Base-by-base conservation (phyloP, 306 rosid genomes). In the Acacia crassicarpa region DNA sequence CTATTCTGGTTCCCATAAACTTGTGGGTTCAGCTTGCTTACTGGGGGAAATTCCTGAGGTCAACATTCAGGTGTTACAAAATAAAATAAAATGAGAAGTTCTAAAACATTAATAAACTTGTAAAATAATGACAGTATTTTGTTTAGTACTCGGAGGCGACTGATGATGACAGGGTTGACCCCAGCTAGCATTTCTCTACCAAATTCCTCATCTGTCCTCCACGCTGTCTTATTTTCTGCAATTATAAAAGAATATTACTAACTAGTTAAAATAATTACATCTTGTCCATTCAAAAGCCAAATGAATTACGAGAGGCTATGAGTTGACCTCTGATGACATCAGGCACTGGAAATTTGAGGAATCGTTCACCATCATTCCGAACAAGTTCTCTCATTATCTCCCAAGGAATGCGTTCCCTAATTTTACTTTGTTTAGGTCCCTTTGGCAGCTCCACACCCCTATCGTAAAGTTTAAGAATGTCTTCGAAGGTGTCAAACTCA, bases 161-260 rank as follows among this genome's bases (percentile, higher is more conserved):
- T 65, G 45, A 95, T 92, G 79, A 89, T 78, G n/a, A 95, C 92
- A 41, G 99, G 99, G 84, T 93, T 95, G 62, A 95, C 97, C 35
- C 99, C 99, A 0, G 99, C 97, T 22, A 95, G 90, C 98, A 91
- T 95, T 91, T 95, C 98, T 82, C 99, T 85, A 58, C 71, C 94
- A 53, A 95, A 93, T 80, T 95, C 99, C 49, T 92, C 94, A 7
- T 93, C 98, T 5, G 98, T 89, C 74, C 99, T 89, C 99, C 99
- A 95, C 58, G 99, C 99, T 56, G 91, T 85, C 74, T 83, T 91
- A 67, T 84, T 84, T 8, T 65, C 99, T 95, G 84, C 82, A 83
- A 74, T 59, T 44, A 58, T 45, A 65, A 40, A 38, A 10, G 76
- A 63, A 0, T 6, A 38, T 38, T 38, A 67, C 22, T 49, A 48